Percentiles rank a stretch among this genome's conserved stretches.
These are phyloP conservation scores for Cryphonectria japonica DNA, from an alignment of 2,329 filamentous ascomycete genomes.

Conservation along the genomic window DNA sequence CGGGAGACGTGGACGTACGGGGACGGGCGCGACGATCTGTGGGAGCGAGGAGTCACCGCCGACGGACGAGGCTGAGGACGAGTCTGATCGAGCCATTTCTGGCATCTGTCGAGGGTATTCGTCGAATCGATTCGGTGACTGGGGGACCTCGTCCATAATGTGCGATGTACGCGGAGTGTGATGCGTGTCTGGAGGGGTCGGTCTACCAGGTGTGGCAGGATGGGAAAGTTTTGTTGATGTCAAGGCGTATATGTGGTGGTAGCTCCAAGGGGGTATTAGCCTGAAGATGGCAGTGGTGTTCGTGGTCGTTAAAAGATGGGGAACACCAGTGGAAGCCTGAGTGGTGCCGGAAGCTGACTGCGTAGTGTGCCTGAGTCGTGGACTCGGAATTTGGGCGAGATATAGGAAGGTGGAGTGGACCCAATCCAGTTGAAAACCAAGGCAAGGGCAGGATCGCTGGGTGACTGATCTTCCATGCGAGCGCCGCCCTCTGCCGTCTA, in stretches of 20 bases:
- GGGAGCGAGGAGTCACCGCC: constrained; percentile 40
- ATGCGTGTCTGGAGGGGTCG: not conserved
- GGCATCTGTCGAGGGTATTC: constrained; percentile 23
- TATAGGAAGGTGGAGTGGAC: constrained; percentile 27
- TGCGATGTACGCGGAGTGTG: not conserved
- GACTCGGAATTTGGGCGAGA: constrained; percentile 29
- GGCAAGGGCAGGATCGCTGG: constrained; percentile 16
- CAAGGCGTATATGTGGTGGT: not conserved
- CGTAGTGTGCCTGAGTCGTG: constrained; percentile 30
- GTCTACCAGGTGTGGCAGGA: not conserved
- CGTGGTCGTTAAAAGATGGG: constrained; percentile 15
- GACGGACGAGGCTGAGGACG: constrained; percentile 40
- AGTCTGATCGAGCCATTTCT: constrained; percentile 39
- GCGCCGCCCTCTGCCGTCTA: not conserved
- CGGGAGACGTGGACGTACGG: constrained; percentile 67
- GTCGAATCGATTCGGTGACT: constrained; percentile 22
- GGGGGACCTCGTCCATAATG: constrained; percentile 24
- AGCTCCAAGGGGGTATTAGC: not conserved
- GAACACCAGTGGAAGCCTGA: not conserved
- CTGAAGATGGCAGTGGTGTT: constrained; percentile 9
- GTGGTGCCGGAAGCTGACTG: constrained; percentile 11
- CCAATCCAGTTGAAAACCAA: constrained; percentile 23
- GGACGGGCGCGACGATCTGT: constrained; percentile 54
- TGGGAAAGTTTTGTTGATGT: constrained; percentile 1
- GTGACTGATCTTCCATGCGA: constrained; percentile 12